These are phyloP conservation scores for Ettlia oleoabundans DNA, from an alignment of 139 green algal genomes.

Conservation along the genomic window DNA sequence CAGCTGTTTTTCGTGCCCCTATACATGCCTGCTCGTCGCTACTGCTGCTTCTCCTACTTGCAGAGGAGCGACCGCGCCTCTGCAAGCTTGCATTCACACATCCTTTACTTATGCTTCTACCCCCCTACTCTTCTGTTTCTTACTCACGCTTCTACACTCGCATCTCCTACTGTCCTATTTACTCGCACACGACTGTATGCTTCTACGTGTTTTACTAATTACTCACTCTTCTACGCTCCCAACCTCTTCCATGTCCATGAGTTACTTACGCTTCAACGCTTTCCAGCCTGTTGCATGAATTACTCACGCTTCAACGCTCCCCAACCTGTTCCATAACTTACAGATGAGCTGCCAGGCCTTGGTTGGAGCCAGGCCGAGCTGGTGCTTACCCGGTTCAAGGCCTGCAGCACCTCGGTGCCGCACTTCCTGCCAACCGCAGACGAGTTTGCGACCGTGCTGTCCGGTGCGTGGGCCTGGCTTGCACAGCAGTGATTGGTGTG, in stretches of 20 bases:
- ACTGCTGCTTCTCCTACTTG: background rate
- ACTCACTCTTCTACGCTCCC: no score
- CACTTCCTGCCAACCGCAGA: slow-evolving; percentile 3
- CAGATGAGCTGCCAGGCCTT: slow-evolving; percentile 5
- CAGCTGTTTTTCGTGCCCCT: no score
- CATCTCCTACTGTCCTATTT: background rate
- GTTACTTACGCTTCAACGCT: no score
- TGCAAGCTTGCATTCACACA: no score
- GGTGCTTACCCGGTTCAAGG: background rate
- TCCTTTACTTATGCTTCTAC: no score
- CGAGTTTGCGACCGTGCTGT: slow-evolving; percentile 18
- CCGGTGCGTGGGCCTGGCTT: background rate
- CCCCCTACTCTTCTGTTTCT: no score
- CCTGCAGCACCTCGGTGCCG: slow-evolving; percentile 14
- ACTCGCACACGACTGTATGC: background rate
- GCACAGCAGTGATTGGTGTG: background rate
- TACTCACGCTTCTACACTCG: background rate
- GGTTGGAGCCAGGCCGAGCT: background rate
- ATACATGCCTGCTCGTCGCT: background rate
- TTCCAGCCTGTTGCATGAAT: no score
- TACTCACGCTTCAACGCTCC: no score
- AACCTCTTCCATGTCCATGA: no score
- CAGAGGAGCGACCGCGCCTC: no score
- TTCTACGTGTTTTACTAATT: background rate
- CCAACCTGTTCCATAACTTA: background rate